Conservation (phyloP, 257 asterid genomes). For the Ilex asprella region DNA sequence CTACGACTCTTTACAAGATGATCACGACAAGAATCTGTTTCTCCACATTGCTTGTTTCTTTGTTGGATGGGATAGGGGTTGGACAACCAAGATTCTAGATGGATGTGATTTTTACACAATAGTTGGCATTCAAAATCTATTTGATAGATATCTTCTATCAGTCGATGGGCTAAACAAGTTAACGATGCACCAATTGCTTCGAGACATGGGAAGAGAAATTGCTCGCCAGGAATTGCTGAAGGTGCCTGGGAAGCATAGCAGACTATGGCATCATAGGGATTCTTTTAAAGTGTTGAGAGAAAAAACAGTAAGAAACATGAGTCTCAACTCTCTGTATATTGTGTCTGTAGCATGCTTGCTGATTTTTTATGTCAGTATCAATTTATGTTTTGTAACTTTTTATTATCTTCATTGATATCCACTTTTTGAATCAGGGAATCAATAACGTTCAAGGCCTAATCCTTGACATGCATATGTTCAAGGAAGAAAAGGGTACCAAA, state of each 20-base stretch:
- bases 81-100: too few species aligned
- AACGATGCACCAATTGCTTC: too few species aligned
- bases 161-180: constrained; percentile 5
- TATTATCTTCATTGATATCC: neutral
- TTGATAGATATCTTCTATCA: constrained; percentile 8
- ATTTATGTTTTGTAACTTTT: too few species aligned
- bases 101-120: too few species aligned
- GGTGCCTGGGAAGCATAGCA: constrained; percentile 15
- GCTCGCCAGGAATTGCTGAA: constrained; percentile 15
- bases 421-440: neutral
- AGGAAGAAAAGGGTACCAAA: neutral
- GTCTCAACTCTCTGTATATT: too few species aligned
- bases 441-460: neutral
- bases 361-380: too few species aligned
- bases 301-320: constrained; percentile 11
- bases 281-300: constrained; percentile 8
- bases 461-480: neutral
- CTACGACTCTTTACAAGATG: too few species aligned
- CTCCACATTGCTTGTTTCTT: too few species aligned
- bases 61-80: too few species aligned
- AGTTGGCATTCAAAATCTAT: too few species aligned
- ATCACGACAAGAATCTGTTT: too few species aligned
- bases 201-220: constrained; percentile 17
- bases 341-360: too few species aligned
- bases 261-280: constrained; percentile 5